Evolutionary conservation across 2,329 filamentous ascomycete genomes (phyloP).

Genomic region (Exophiala mesophila): DNA sequence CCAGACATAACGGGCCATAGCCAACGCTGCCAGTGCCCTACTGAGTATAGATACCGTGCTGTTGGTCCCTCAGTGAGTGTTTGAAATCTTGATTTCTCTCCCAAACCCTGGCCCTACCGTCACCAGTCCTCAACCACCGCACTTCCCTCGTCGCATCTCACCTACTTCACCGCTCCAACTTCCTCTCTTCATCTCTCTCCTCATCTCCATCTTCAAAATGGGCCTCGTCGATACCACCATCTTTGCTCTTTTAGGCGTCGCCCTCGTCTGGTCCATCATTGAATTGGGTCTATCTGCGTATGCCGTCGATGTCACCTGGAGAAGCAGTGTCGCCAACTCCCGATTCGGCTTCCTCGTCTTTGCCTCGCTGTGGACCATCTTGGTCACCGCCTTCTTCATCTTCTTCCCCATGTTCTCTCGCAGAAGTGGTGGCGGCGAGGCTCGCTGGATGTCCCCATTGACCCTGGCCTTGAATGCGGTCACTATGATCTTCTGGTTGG

Average conservation of each 20-base stretch:
- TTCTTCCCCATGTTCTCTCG: slow-evolving; percentile 25
- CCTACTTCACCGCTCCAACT: no score
- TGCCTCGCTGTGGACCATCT: slow-evolving; percentile 28
- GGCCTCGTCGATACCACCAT: slow-evolving; percentile 18
- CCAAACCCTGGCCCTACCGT: no score
- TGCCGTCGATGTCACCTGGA: slow-evolving; percentile 5
- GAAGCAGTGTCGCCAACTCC: slow-evolving; percentile 8
- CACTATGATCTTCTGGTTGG: slow-evolving; percentile 33
- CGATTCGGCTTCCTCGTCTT: slow-evolving; percentile 28
- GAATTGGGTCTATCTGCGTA: slow-evolving; percentile 30
- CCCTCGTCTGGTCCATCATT: slow-evolving; percentile 28
- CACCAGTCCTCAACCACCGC: no score
- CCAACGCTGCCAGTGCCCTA: no score
- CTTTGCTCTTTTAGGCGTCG: slow-evolving; percentile 26
- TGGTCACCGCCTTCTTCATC: slow-evolving; percentile 23
- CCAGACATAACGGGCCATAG: background rate
- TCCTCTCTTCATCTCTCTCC: no score
- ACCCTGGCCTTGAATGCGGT: slow-evolving; percentile 27
- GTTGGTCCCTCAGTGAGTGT: no score
- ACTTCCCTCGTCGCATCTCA: no score
- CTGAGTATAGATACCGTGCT: no score
- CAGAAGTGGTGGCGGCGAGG: slow-evolving; percentile 23
- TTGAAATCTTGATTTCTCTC: background rate
- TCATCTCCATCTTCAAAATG: background rate
- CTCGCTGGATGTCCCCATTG: slow-evolving; percentile 21